These are phyloP conservation scores for Onygena corvina DNA, from an alignment of 2,329 filamentous ascomycete species.

Conservation along the genomic window DNA sequence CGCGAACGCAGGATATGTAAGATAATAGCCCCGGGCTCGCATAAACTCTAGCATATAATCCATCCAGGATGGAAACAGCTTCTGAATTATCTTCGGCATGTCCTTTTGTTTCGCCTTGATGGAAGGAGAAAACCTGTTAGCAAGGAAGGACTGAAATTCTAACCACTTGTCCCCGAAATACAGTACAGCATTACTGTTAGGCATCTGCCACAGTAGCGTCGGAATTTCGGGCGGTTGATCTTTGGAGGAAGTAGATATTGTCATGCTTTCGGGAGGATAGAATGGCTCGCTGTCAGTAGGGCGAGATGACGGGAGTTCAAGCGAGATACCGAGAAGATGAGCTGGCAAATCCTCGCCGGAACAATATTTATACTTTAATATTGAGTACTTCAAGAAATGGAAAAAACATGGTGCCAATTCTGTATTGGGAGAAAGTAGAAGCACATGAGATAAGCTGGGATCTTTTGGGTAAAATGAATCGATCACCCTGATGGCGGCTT, in stretches of 20 bases:
- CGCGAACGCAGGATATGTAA: constrained; percentile 59
- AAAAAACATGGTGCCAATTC: constrained; percentile 73
- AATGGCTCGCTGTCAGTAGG: constrained; percentile 47
- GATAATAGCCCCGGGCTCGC: constrained; percentile 61
- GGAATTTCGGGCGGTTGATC: constrained; percentile 28
- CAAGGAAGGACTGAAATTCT: constrained; percentile 70
- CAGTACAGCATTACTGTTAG: constrained; percentile 68
- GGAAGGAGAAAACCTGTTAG: constrained; percentile 42
- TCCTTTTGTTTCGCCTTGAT: constrained; percentile 11
- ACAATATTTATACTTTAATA: constrained; percentile 70
- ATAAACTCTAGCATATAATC: constrained; percentile 68
- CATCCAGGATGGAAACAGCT: constrained; percentile 61
- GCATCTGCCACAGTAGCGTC: constrained; percentile 74
- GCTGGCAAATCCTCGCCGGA: constrained; percentile 34
- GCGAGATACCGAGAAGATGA: constrained; percentile 63
- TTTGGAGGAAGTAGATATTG: neutral
- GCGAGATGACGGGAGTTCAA: constrained; percentile 54
- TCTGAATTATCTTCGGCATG: constrained; percentile 48
- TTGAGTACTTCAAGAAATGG: constrained; percentile 68
- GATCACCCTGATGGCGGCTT: constrained; percentile 62
- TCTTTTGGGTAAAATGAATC: constrained; percentile 77
- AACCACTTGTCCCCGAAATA: constrained; percentile 79
- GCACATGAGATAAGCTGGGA: constrained; percentile 55
- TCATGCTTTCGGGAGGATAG: constrained; percentile 28
- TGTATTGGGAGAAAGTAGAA: constrained; percentile 71